A percentile compares a stretch with the other conserved stretches of the same genome.
phyloP scores from a whole-genome alignment of 306 rosid species.

The Sechiopsis laciniata region DNA sequence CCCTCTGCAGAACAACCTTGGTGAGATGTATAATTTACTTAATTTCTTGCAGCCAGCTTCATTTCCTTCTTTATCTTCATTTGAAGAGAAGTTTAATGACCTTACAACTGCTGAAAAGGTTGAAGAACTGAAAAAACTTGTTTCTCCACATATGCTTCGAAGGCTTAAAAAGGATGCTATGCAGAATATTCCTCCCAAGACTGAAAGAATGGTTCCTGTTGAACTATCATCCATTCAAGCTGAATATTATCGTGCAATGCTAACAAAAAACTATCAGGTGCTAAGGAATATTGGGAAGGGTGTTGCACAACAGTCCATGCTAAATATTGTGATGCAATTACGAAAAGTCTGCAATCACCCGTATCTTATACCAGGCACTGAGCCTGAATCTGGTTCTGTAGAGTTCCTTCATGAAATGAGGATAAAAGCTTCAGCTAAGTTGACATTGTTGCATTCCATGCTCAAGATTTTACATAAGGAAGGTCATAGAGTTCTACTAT shows the following conservation, averaged over 20 bases:
- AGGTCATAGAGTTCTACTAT: conserved; percentile 92
- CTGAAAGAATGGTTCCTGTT: conserved; percentile 98
- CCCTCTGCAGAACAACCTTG: conserved; percentile 94
- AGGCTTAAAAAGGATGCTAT: conserved; percentile 97
- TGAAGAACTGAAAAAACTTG: conserved; percentile 94
- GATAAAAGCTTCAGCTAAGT: conserved; percentile 97
- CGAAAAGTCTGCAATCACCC: conserved; percentile 99
- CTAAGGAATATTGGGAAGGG: conserved; percentile 96
- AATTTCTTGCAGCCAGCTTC: conserved; percentile 97
- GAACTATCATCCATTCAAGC: conserved; percentile 98
- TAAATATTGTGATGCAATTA: conserved; percentile 96
- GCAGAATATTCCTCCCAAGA: conserved; percentile 99
- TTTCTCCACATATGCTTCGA: conserved; percentile 98
- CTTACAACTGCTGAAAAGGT: conserved; percentile 95
- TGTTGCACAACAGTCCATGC: conserved; percentile 89
- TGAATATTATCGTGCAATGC: conserved; percentile 99
- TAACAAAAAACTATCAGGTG: conserved; percentile 92
- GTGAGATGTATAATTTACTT: conserved; percentile 99
- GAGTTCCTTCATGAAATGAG: conserved; percentile 99
- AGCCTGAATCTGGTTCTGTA: conserved; percentile 86
- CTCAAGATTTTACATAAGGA: conserved; percentile 72
- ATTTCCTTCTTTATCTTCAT: conserved; percentile 83
- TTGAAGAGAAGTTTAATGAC: conserved; percentile 94
- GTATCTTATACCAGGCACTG: conserved; percentile 97
- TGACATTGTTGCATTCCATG: conserved; percentile 93